These are phyloP conservation scores for Candida namnaoensis DNA, from an alignment of 805 yeast species.

Conservation along the genomic window DNA sequence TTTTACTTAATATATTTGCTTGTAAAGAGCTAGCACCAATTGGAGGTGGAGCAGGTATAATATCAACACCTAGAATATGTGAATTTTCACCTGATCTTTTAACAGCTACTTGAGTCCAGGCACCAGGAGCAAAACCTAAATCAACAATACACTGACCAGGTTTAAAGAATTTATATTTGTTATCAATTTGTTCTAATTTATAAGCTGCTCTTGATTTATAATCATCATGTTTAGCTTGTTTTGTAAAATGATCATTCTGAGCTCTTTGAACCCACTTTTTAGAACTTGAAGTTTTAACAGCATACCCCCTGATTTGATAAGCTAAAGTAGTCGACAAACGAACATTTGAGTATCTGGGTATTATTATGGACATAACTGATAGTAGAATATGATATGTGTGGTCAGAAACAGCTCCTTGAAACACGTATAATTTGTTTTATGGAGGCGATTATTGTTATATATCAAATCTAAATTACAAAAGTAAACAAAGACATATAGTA, in stretches of 20 bases:
- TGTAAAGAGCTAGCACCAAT: constrained; percentile 73
- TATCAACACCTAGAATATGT: constrained; percentile 71
- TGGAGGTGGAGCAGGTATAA: constrained; percentile 75
- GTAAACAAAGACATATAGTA: too few relatives aligned
- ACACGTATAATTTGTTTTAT: too few relatives aligned
- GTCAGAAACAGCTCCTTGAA: too few relatives aligned
- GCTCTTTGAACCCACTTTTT: constrained; percentile 72
- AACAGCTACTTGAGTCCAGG: constrained; percentile 84
- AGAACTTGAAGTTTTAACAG: constrained; percentile 40
- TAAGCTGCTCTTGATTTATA: constrained; percentile 86
- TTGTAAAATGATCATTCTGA: constrained; percentile 50
- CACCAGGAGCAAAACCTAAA: constrained; percentile 90
- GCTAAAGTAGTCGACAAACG: not conserved
- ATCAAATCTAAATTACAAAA: too few relatives aligned
- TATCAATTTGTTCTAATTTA: constrained; percentile 70
- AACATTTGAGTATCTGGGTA: not conserved
- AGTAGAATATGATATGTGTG: too few relatives aligned
- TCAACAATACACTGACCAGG: constrained; percentile 63
- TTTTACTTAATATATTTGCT: constrained; percentile 71
- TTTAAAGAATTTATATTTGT: constrained; percentile 49
- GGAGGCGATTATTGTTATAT: too few relatives aligned
- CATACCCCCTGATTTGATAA: constrained; percentile 5
- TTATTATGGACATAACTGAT: not conserved
- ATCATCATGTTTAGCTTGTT: constrained; percentile 54
- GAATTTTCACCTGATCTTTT: constrained; percentile 42